These are phyloP conservation scores for Setaria italica DNA, from an alignment of 202 grass and related monocot genomes.

Conservation along the genomic window DNA sequence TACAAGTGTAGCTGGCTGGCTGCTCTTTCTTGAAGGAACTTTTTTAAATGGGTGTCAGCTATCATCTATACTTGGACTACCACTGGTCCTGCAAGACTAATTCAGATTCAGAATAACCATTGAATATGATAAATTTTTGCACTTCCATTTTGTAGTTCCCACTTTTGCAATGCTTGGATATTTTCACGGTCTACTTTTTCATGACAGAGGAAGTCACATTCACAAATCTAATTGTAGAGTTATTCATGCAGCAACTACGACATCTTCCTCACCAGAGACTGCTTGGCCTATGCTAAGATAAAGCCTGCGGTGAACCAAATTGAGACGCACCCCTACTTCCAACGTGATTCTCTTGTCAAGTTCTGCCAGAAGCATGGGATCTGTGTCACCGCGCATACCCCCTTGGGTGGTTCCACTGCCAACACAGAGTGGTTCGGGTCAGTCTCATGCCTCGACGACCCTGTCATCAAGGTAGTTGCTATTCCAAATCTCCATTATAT, in stretches of 20 bases:
- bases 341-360: slow-evolving; percentile 92
- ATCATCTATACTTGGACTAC: background rate
- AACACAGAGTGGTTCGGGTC: slow-evolving; percentile 90
- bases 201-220: background rate
- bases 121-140: background rate
- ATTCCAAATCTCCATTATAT: background rate
- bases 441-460: slow-evolving; percentile 84
- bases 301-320: slow-evolving; percentile 97
- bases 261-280: slow-evolving; percentile 90
- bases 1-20: background rate
- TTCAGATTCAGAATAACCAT: slow-evolving; percentile 2
- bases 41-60: background rate
- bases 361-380: slow-evolving; percentile 97
- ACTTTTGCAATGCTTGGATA: background rate
- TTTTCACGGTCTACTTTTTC: background rate
- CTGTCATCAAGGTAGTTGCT: slow-evolving; percentile 75
- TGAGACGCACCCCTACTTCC: slow-evolving; percentile 89
- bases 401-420: slow-evolving; percentile 75
- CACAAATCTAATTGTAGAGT: background rate
- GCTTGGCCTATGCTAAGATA: slow-evolving; percentile 88
- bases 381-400: slow-evolving; percentile 84
- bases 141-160: background rate
- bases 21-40: background rate
- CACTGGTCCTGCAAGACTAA: background rate
- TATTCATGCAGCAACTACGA: slow-evolving; percentile 88